Evolutionary conservation across 805 yeast species (phyloP).

Genomic region (Metschnikowia cerradonensis): DNA sequence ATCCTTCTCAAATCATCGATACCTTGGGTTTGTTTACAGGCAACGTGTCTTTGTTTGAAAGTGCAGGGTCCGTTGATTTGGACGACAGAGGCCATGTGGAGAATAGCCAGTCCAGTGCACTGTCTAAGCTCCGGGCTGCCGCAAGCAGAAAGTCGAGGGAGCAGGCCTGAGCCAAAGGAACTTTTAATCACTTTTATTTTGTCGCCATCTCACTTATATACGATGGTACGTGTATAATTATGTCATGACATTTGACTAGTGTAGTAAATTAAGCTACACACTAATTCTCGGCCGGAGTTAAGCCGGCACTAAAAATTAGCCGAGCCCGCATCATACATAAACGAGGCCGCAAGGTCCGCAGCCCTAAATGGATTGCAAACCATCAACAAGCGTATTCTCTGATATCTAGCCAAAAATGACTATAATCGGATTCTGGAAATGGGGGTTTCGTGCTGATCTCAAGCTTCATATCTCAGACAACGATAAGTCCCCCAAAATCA

Average conservation of each 20-base stretch:
- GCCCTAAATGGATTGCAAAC: background rate
- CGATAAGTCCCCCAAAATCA: constrained; percentile 15
- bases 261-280: background rate
- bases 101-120: constrained; percentile 41
- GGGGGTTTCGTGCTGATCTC: constrained; percentile 39
- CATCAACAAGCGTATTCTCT: background rate
- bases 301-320: background rate
- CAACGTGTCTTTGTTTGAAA: constrained; percentile 72
- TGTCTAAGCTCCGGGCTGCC: constrained; percentile 35
- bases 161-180: constrained; percentile 2
- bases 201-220: background rate
- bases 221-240: background rate
- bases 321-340: background rate
- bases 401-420: background rate
- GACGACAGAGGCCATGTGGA: constrained; percentile 74
- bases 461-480: constrained; percentile 22
- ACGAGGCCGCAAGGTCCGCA: background rate
- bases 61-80: constrained; percentile 69
- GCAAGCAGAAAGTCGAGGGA: constrained; percentile 8
- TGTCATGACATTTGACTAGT: background rate
- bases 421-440: constrained; percentile 19
- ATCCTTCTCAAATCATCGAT: constrained; percentile 80
- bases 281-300: background rate
- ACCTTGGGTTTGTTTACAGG: constrained; percentile 78
- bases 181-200: background rate